Base-by-base conservation (phyloP, 2,329 filamentous ascomycete genomes). In the Lecanicillium sp. region DNA sequence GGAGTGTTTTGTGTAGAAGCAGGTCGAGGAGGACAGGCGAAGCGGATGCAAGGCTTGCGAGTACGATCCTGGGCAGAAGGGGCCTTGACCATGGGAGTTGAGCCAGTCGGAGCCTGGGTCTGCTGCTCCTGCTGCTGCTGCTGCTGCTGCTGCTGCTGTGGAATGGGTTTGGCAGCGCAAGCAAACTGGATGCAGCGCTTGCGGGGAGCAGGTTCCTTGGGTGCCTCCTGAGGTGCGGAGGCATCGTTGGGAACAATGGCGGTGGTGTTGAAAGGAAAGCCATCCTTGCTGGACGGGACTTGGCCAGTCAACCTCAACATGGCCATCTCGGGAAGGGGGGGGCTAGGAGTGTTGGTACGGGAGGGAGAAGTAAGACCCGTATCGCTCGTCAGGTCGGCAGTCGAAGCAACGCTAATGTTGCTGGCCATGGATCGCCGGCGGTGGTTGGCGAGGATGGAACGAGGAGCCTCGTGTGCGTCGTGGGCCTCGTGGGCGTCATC, bases 131-230 rank as follows among this genome's bases (percentile, higher is more conserved):
- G n/a, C n/a, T n/a, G n/a, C n/a, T n/a, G n/a, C n/a, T n/a, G n/a
- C n/a, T n/a, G n/a, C n/a, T n/a, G n/a, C n/a, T n/a, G n/a, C n/a
- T n/a, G 63, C 36, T 63, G 58, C 46, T 66, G 68, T 20, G 59
- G 51, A 18, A 64, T 63, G 7, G 77, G 70, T 54, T 81, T 85
- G 28, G 74, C 74, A 27, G 75, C 80, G 57, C 90, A 96, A 25
- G 87, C 88, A 58, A 96, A 96, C 43, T 84, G 90, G 49, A 96
- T 95, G 60, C 85, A 90, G 43, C 89, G 78, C 65, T 89, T 95
- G 53, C 85, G 83, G 27, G 62, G 62, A 25, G 22, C 22, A 14
- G 48, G 49, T 30, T 57, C 51, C 22, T 48, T 43, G 11, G 42
- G 29, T 3, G 48, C 32, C 16, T 48, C 35, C 79, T 81, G 37